Base-by-base conservation (phyloP, 805 yeast species). In the Komagataella kurtzmanii region DNA sequence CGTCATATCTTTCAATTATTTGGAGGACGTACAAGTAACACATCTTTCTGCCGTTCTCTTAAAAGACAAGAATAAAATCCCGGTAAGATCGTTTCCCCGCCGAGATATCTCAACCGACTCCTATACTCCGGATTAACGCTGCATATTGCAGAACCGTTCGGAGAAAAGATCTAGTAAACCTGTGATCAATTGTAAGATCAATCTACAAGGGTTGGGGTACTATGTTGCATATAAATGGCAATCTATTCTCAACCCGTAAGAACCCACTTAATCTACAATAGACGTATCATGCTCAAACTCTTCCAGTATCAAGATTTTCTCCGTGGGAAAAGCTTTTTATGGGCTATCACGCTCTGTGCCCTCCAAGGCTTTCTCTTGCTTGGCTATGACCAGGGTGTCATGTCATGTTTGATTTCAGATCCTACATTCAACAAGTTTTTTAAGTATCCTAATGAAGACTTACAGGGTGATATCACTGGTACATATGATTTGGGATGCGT, bases 381-480 rank as follows among this genome's bases (percentile, higher is more conserved):
- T 59, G 91, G 91, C 53, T 85, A 83, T 59, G 88, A 85, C 61
- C 91, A 85, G 64, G 91, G 91, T 62, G 76, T 85, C 50, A 83
- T 84, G 88, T 74, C 84, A 30, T 77, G 80, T 58, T 64, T 80
- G 48, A 75, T 81, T 51, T 71, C 76, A 7, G 85, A 88, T 56
- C 72, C 72, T 6, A 77, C 83, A 73, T 79, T 85, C 61, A 77
- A 75, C 61, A 65, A 72, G 48, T 85, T 82, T 43, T 83, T 85
- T 66, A 83, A 86, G 3, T 68, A 77, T 58, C 64, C 79, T 6
- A 21, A 21, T 44, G 49, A 45, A 17, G 36, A 50, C 7, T 49
- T 71, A 30, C 77, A 73, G 59, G 78, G 77, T 60, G 74, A 74
- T 24, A 73, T 72, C 40, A 72, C 72, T 24, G 61, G 75, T n/a